Evolutionary conservation across 768 basidiomycete species (phyloP).

Genomic region (Jaapia argillacea): DNA sequence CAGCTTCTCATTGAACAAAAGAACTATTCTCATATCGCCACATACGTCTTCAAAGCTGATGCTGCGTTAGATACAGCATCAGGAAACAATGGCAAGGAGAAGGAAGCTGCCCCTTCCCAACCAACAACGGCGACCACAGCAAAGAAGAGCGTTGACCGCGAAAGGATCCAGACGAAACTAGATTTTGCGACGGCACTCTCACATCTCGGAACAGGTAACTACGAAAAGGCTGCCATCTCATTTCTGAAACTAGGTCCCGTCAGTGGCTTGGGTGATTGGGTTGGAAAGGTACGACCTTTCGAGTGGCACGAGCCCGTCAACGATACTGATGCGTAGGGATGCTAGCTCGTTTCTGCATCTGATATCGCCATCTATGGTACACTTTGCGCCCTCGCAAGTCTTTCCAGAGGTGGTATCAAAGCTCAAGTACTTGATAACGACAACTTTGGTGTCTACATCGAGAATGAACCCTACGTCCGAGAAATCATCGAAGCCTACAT

Average conservation of each 20-base stretch:
- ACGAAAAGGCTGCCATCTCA: slow-evolving; percentile 69
- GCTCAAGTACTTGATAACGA: slow-evolving; percentile 57
- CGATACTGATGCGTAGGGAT: too few relatives aligned
- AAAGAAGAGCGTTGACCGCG: slow-evolving; percentile 46
- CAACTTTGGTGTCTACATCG: slow-evolving; percentile 66
- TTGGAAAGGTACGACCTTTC: slow-evolving; percentile 44
- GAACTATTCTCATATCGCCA: slow-evolving; percentile 79
- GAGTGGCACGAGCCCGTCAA: too few relatives aligned
- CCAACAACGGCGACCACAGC: slow-evolving; percentile 27
- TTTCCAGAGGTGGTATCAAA: slow-evolving; percentile 63
- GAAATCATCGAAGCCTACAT: slow-evolving; percentile 84
- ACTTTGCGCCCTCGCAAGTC: slow-evolving; percentile 72
- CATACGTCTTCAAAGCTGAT: slow-evolving; percentile 96
- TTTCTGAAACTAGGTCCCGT: slow-evolving; percentile 62
- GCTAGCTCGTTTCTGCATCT: slow-evolving; percentile 64
- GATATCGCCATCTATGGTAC: slow-evolving; percentile 87
- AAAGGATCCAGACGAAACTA: slow-evolving; percentile 66
- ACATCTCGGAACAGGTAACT: slow-evolving; percentile 58
- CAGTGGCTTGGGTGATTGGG: slow-evolving; percentile 69
- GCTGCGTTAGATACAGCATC: slow-evolving; percentile 66
- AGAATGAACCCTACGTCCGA: slow-evolving; percentile 79
- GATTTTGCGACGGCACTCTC: slow-evolving; percentile 76
- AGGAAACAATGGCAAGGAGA: slow-evolving; percentile 17
- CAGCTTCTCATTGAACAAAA: slow-evolving; percentile 81
- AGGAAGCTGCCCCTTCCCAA: slow-evolving; percentile 10